phyloP scores from a whole-genome alignment of 1,284 basidiomycete species.

The Puccinia triticina region DNA sequence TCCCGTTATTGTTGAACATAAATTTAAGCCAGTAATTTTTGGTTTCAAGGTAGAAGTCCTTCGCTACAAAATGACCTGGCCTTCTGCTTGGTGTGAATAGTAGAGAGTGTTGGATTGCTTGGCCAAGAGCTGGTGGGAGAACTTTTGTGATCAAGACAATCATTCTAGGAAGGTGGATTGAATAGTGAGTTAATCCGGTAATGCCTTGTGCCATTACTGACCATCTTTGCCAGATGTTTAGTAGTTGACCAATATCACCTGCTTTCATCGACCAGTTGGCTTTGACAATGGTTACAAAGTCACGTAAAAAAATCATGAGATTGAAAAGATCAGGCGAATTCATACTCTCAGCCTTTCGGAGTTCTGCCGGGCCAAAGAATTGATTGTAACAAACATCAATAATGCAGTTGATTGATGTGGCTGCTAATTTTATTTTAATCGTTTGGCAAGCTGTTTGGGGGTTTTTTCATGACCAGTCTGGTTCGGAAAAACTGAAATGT shows the following conservation, averaged over 20 bases:
- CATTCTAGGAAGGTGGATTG: conserved; percentile 14
- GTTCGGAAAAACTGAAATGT: neutral
- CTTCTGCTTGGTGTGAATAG: neutral
- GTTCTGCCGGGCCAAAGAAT: neutral
- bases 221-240: conserved; percentile 19
- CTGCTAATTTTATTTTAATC: neutral
- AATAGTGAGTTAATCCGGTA: neutral
- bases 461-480: neutral
- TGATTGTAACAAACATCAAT: neutral
- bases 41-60: conserved; percentile 30
- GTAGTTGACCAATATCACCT: neutral
- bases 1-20: neutral
- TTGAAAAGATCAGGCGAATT: neutral
- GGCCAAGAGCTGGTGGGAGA: neutral
- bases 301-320: neutral
- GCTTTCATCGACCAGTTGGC: conserved; percentile 3
- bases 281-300: conserved; percentile 14
- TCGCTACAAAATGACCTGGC: conserved; percentile 8
- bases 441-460: neutral
- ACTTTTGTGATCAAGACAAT: neutral
- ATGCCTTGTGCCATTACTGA: conserved; percentile 33
- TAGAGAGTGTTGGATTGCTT: conserved; percentile 6
- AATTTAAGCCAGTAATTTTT: conserved; percentile 29
- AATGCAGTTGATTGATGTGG: neutral
- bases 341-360: neutral